These are phyloP conservation scores for Trametes meyenii DNA, from an alignment of 768 basidiomycete species.

Conservation along the genomic window DNA sequence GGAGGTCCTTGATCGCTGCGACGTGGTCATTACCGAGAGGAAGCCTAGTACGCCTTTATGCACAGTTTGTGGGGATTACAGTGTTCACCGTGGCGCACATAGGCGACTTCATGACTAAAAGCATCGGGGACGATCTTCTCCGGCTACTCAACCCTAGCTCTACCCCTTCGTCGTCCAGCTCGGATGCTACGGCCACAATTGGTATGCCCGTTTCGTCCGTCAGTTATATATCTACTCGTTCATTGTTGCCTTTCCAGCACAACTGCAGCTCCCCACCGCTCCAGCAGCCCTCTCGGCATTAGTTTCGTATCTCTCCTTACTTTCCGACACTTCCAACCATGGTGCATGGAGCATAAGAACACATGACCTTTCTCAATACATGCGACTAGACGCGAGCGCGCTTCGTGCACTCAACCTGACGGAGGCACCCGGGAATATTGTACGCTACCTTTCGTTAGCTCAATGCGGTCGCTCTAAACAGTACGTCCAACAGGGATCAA, in stretches of 20 bases:
- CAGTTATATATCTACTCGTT: conserved; percentile 1
- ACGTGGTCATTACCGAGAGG: conserved; percentile 86
- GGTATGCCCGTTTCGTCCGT: conserved; percentile 39
- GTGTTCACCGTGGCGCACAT: not conserved
- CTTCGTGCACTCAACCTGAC: conserved; percentile 86
- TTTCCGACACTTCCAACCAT: conserved; percentile 76
- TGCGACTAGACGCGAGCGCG: conserved; percentile 96
- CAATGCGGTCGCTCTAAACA: not conserved
- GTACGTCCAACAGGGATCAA: conserved; percentile 49
- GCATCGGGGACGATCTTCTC: conserved; percentile 78
- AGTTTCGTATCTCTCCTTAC: conserved; percentile 77
- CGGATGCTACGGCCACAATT: conserved; percentile 54
- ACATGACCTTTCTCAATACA: conserved; percentile 92
- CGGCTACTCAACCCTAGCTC: conserved; percentile 59
- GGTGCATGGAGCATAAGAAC: conserved; percentile 79
- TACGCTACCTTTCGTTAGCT: conserved; percentile 12
- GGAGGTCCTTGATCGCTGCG: conserved; percentile 86
- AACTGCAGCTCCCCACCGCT: conserved; percentile 74
- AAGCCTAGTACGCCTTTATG: conserved; percentile 66
- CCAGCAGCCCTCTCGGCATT: conserved; percentile 83
- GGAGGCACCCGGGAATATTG: conserved; percentile 61
- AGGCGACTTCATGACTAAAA: conserved; percentile 87
- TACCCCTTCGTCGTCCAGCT: conserved; percentile 42
- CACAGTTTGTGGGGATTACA: not conserved
- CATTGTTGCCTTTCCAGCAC: conserved; percentile 53